phyloP scores from a whole-genome alignment of 345 rosid genomes.

The Ceriops decandra region DNA sequence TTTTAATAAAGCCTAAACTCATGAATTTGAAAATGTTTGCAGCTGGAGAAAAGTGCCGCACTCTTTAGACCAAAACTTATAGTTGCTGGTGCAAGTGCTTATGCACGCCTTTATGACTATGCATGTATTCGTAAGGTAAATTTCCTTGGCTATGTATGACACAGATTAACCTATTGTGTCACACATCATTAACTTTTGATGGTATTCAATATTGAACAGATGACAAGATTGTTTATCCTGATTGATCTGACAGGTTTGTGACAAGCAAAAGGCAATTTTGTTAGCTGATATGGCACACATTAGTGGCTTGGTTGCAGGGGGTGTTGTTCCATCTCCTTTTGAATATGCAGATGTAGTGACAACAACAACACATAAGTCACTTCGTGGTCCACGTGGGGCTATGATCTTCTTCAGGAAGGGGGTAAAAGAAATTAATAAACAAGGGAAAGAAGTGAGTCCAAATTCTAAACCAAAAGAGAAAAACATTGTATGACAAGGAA shows the following conservation, averaged over 20 bases:
- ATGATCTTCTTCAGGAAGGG: slow-evolving; percentile 98
- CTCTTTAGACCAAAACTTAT: slow-evolving; percentile 94
- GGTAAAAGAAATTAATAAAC: slow-evolving; percentile 74
- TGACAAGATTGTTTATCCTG: slow-evolving; percentile 10
- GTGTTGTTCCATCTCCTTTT: slow-evolving; percentile 92
- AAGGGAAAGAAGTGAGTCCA: slow-evolving; percentile 76
- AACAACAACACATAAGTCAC: slow-evolving; percentile 95
- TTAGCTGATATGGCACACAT: slow-evolving; percentile 98
- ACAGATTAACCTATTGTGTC: too few species aligned
- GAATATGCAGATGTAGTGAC: slow-evolving; percentile 96
- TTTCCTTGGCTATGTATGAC: slow-evolving; percentile 6
- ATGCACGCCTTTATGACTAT: slow-evolving; percentile 91
- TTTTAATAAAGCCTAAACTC: neutral
- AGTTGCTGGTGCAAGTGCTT: slow-evolving; percentile 98
- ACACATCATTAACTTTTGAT: neutral
- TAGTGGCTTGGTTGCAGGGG: slow-evolving; percentile 95
- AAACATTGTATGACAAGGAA: neutral
- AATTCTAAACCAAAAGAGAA: neutral
- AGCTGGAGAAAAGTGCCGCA: slow-evolving; percentile 78
- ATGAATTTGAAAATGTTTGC: slow-evolving; percentile 29
- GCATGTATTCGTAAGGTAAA: slow-evolving; percentile 85
- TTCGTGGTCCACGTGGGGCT: slow-evolving; percentile 98
- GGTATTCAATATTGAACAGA: neutral
- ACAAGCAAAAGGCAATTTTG: slow-evolving; percentile 86
- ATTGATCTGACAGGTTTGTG: slow-evolving; percentile 65